These are phyloP conservation scores for Luzula sylvatica DNA, from an alignment of 176 grass and related monocot genomes.

Conservation along the genomic window DNA sequence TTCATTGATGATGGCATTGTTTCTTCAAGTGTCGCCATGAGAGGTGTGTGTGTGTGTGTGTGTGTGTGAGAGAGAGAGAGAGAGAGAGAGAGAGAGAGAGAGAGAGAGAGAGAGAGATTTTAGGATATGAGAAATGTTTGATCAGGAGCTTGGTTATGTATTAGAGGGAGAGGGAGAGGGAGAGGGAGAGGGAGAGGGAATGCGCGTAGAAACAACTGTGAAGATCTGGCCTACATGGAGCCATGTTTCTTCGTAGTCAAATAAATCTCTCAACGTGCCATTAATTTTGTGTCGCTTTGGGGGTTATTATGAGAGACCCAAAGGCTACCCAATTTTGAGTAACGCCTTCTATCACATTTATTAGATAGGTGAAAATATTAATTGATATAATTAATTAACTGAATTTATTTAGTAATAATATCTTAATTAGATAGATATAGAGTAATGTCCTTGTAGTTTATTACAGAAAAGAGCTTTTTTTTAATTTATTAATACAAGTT, in stretches of 20 bases:
- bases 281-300: background rate
- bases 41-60: background rate
- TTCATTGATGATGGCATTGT: background rate
- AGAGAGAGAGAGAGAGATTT: too few relatives aligned
- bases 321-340: too few relatives aligned
- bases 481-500: too few relatives aligned
- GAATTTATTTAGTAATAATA: too few relatives aligned
- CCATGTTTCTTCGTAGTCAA: conserved; percentile 1
- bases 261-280: background rate
- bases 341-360: too few relatives aligned
- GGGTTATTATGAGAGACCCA: background rate
- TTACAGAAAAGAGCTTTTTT: too few relatives aligned
- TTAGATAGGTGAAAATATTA: too few relatives aligned
- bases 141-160: background rate
- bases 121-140: too few relatives aligned
- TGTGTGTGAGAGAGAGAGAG: background rate
- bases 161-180: conserved; percentile 3
- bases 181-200: background rate
- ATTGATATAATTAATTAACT: too few relatives aligned
- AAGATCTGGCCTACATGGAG: background rate
- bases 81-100: background rate
- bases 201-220: conserved; percentile 10
- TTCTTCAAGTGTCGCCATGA: conserved; percentile 1
- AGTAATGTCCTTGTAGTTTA: too few relatives aligned
- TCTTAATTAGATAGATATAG: too few relatives aligned